Base-by-base conservation (phyloP, 176 grass and related monocot species). In the Aegilops speltoides region DNA sequence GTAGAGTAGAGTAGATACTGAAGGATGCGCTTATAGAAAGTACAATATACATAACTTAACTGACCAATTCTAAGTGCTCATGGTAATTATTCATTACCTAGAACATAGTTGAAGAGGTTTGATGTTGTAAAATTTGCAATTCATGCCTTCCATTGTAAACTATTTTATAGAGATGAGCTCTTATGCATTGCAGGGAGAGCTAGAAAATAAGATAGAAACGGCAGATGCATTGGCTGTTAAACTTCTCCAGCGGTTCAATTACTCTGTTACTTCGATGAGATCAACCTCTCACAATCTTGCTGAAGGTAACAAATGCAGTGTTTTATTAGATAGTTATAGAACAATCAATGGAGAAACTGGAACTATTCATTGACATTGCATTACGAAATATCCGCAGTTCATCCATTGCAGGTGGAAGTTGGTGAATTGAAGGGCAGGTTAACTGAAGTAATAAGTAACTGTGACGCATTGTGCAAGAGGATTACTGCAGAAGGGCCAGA, bases 141-240 rank as follows among this genome's bases (percentile, higher is more conserved):
- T 29, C 11, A 67, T 23, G 26, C 7, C 14, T 82, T 50, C 14
- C 26, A n/a, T 46, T 67, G 1, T 69, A 4, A n/a, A 10, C 46
- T 62, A 48, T 10, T 61, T 85, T 83, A 82, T 60, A 16, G 7
- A 65, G 20, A 45, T 19, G 12, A 80, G 15, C 15, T 76, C 36
- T 68, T 29, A 76, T 17, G 38, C 85, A n/a, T 12, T 86, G 73
- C 86, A 94, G 94, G 93, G 89, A 86, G 94, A 94, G 78, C 69
- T 93, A 68, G 97, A 96, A 88, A 98, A 91, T 87, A 96, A 96
- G 85, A 98, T 96, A 78, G 90, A 94, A 83, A 98, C 92, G 12
- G 89, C 94, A 50, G 94, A 98, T 86, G 92, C 97, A 24, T 88
- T 98, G 85, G 88, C 92, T 46, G 68, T 84, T 80, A 98, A 96